These are phyloP conservation scores for Entrophospora sp. DNA, from an alignment of 192 early-diverging fungal species.

Conservation along the genomic window DNA sequence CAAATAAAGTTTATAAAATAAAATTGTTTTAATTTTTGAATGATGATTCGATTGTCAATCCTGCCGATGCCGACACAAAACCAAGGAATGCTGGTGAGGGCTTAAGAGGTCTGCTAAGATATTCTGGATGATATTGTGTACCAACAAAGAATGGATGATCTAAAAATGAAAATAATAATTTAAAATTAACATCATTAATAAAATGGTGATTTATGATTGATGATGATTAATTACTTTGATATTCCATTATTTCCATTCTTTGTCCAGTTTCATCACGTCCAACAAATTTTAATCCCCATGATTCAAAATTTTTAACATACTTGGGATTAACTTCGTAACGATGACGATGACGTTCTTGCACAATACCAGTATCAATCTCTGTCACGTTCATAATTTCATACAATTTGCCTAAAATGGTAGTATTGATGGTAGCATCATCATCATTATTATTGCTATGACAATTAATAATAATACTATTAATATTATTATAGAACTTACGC, in stretches of 20 bases:
- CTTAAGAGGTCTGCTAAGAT: slow-evolving; percentile 86
- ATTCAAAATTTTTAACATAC: slow-evolving; percentile 64
- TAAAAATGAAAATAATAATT: slow-evolving; percentile 1
- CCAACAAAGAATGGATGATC: slow-evolving; percentile 94
- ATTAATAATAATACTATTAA: not conserved
- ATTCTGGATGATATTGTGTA: slow-evolving; percentile 96
- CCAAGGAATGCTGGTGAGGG: slow-evolving; percentile 92
- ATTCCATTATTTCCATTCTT: slow-evolving; percentile 97
- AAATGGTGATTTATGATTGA: not conserved
- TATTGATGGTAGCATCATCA: not conserved
- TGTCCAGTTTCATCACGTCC: slow-evolving; percentile 91
- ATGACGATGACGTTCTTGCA: slow-evolving; percentile 88
- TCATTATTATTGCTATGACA: not conserved
- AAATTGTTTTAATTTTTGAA: too few relatives aligned
- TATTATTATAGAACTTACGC: not conserved
- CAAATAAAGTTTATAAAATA: too few relatives aligned
- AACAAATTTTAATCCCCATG: slow-evolving; percentile 77
- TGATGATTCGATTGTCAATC: slow-evolving; percentile 18
- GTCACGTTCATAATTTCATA: not conserved
- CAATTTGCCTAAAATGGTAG: not conserved
- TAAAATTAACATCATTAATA: not conserved
- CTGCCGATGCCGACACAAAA: slow-evolving; percentile 79
- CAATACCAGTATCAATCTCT: slow-evolving; percentile 41
- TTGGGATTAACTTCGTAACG: slow-evolving; percentile 97
- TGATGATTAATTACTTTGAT: slow-evolving; percentile 21